Evolutionary conservation across 2,329 filamentous ascomycete species (phyloP), one percentile per base, ranked within the genome.

Genomic region (Pseudogymnoascus pannorum): DNA sequence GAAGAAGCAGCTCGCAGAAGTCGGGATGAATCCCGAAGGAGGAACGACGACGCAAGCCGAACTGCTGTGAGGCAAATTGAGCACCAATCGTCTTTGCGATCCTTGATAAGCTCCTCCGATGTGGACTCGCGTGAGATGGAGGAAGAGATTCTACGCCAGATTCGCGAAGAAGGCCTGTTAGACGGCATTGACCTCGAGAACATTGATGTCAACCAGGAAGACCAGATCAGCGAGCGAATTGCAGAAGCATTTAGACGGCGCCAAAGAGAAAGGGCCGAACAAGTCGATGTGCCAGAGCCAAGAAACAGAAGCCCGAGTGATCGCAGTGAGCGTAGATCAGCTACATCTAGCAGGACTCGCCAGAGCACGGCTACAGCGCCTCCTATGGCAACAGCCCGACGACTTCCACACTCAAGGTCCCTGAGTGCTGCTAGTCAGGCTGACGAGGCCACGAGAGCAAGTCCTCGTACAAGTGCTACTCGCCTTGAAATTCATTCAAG

Each of bases 181-280:
- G 91, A 97, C 68, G 92, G 91, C 16, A 85, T 97, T 54, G 92
- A 97, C 71, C 77, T 97, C 61, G 89, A 94, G 68, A 92, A 92
- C 65, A 86, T 97, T 60, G 92, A 93, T 64, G 80, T 91, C 14
- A 84, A 79, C 57, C 89, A 92, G 69, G 91, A 97, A 71, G 92
- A 97, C 69, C 91, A 95, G 69, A 84, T 97, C 14, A 96, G 90
- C 66, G 89, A 93, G 69, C 86, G 89, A 63, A 96, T 97, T 68
- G 92, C 92, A 1, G 90, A 95, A 69, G 91, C 91, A 1, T 96
- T 95, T 70, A 80, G 90, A 62, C 82, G 90, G 64, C 81, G 91
- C 29, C 91, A 95, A 70, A 82, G 81, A 44, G 85, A 87, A 64
- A 77, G 83, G 63, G 72, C 78, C n/a, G 78, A 82, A 11, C 75